Base-by-base conservation (phyloP, 2,329 filamentous ascomycete genomes). In the Ceratocystiopsis brevicomis region DNA sequence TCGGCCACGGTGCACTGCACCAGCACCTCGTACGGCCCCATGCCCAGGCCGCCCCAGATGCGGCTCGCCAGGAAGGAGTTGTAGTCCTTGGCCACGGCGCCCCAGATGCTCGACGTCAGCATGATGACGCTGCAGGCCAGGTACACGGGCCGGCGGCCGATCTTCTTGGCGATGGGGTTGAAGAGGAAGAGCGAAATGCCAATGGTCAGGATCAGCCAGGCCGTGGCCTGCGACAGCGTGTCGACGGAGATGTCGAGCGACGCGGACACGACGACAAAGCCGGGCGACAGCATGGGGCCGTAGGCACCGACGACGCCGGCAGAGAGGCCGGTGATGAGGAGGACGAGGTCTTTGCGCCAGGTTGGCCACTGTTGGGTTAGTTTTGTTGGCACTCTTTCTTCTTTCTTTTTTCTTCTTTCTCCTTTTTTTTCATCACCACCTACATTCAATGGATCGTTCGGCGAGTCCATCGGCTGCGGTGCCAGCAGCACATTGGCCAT, bases 1-100 rank as follows among this genome's bases (percentile, higher is more conserved):
- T 96, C 88, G 4, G 87, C 86, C 53, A 96, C 88, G 0, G 86
- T 94, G 15, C 88, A 87, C 5, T 85, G 93, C 0, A 88, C 88
- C 30, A 96, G 68, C 54, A 86, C 93, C 58, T 96, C 88, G 10
- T 94, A 84, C 0, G 86, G 85, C 50, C 83, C 90, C 40, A 95
- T 78, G 0, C 86, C 80, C 11, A 95, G 67, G 4, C 88, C 90
- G 58, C 92, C 84, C 48, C 95, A 80, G 40, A 96, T 76, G 43
- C 88, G 73, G 21, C 85, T 88, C 10, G 86, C 59, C 6, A 93
- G 66, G 35, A 96, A 68, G 11, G 85, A 93, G 2, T 69, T 59
- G 55, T 88, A 95, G 52, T 68, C 84, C 0, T 81, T 82, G 3
- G 86, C 88, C n/a, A 76, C 56, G 14, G 84, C 87, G 57, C 84